Evolutionary conservation across 1,284 basidiomycete species (phyloP).

Genomic region (Ustilago loliicola): DNA sequence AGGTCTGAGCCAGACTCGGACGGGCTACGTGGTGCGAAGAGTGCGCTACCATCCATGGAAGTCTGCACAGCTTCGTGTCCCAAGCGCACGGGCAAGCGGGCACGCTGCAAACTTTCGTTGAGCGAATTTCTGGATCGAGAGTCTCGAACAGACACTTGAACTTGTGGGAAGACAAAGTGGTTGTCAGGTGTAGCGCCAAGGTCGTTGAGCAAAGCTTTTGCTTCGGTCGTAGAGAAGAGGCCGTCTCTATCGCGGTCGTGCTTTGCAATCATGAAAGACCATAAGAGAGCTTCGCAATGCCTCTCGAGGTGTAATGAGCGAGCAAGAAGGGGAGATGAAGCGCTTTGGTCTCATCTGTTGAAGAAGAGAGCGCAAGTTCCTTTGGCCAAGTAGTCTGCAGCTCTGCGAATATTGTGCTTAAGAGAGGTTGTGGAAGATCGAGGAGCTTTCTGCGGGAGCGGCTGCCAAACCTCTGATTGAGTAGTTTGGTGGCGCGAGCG

Average conservation of each 20-base stretch:
- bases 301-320: conserved; percentile 35
- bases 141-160: conserved; percentile 5
- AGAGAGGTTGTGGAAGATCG: conserved; percentile 33
- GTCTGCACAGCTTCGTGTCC: conserved; percentile 14
- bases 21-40: conserved; percentile 7
- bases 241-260: conserved; percentile 40
- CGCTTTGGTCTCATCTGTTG: neutral
- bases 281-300: conserved; percentile 35
- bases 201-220: conserved; percentile 21
- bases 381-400: conserved; percentile 22
- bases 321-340: conserved; percentile 23
- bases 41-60: conserved; percentile 21
- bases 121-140: neutral
- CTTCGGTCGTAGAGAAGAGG: conserved; percentile 15
- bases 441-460: conserved; percentile 22
- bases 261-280: conserved; percentile 42
- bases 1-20: neutral
- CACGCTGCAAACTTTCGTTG: conserved; percentile 2
- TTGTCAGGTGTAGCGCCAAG: conserved; percentile 10
- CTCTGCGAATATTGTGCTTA: conserved; percentile 13
- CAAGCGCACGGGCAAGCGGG: neutral
- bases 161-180: neutral
- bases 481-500: conserved; percentile 18
- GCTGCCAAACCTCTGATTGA: conserved; percentile 20
- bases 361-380: neutral